A percentile compares a stretch with the other conserved stretches of the same genome.
These are phyloP conservation scores for Pyronema omphalodes DNA, from an alignment of 495 filamentous ascomycete species.

Conservation along the genomic window DNA sequence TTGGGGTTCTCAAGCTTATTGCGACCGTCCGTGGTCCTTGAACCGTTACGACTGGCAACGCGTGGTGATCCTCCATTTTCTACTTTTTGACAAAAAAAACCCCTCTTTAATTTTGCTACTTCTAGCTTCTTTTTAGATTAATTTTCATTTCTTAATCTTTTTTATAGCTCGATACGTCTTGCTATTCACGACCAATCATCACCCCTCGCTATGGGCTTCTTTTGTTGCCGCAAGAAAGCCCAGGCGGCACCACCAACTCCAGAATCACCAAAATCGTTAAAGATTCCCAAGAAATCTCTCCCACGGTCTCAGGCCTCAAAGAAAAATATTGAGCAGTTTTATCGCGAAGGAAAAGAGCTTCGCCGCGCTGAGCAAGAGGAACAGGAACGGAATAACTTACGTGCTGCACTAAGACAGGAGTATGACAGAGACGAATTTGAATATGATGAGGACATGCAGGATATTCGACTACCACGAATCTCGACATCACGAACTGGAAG, in stretches of 20 bases:
- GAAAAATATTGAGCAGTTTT: slow-evolving; percentile 6
- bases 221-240: slow-evolving; percentile 1
- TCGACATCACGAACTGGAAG: background rate
- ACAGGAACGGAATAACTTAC: background rate
- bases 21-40: background rate
- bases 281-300: background rate
- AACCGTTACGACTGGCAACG: background rate
- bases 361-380: slow-evolving; percentile 3
- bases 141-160: background rate
- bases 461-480: background rate
- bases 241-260: background rate
- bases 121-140: background rate
- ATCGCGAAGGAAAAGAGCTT: slow-evolving; percentile 4
- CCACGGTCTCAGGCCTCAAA: slow-evolving; percentile 1
- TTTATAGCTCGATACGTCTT: background rate
- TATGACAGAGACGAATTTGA: background rate
- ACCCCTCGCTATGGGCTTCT: background rate
- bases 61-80: too few species aligned
- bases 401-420: background rate
- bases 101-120: background rate
- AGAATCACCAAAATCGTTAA: background rate
- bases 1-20: background rate
- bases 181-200: background rate
- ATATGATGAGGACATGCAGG: background rate
- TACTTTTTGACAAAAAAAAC: background rate